Percentiles rank a stretch among this genome's conserved stretches.
Evolutionary conservation across 345 rosid species (phyloP).

Genomic region (Melaleuca alternifolia): DNA sequence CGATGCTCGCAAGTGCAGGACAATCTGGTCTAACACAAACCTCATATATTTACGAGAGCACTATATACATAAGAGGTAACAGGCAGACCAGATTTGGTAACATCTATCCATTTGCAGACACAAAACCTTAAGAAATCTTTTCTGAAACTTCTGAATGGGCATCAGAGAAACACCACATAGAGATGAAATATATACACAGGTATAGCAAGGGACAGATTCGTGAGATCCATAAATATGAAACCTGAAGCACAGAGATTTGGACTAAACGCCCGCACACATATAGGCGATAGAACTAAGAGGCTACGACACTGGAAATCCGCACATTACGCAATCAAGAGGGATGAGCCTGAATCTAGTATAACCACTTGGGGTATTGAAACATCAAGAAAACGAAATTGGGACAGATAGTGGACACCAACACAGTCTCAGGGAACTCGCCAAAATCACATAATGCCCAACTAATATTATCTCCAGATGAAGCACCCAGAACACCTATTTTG

Average conservation of each 20-base stretch:
- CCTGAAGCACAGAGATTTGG: neutral
- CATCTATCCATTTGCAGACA: neutral
- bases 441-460: neutral
- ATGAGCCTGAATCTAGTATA: neutral
- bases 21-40: neutral
- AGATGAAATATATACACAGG: neutral
- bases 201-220: neutral
- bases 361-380: neutral
- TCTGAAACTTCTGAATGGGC: neutral
- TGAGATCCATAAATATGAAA: neutral
- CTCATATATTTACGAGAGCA: neutral
- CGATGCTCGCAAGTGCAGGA: neutral
- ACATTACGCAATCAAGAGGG: neutral
- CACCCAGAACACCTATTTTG: neutral
- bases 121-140: neutral
- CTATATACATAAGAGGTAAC: neutral
- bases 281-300: neutral
- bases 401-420: neutral
- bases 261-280: neutral
- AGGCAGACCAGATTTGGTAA: neutral
- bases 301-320: neutral
- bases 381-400: neutral
- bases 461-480: neutral
- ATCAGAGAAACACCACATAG: neutral
- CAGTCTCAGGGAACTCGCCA: neutral